Percentiles rank a stretch among this genome's conserved stretches.
Conservation (phyloP, 1,139 yeast species). For the Tardiomyces depauwii region DNA sequence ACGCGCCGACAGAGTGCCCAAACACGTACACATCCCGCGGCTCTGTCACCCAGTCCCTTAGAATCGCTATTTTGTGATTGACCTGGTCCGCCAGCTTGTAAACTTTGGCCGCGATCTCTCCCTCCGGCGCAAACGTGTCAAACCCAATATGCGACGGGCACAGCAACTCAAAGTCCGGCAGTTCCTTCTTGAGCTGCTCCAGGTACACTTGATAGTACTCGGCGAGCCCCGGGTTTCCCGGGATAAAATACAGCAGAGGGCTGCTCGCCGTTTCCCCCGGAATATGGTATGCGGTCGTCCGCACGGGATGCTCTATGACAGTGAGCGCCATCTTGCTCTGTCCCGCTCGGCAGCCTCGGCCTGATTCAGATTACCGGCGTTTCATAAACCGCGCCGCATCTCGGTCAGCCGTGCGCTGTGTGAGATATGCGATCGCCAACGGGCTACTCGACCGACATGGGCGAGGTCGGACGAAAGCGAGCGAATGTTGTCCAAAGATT, state of each 20-base stretch:
- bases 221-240: conserved; percentile 60
- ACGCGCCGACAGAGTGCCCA: conserved; percentile 57
- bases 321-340: neutral
- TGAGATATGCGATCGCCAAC: too few relatives aligned
- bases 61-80: conserved; percentile 35
- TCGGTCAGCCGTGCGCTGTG: too few relatives aligned
- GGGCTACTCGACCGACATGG: too few relatives aligned
- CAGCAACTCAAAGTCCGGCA: conserved; percentile 38
- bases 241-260: conserved; percentile 42
- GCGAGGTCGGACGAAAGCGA: too few relatives aligned
- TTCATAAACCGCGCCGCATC: too few relatives aligned
- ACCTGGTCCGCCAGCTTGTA: conserved; percentile 41
- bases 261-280: neutral
- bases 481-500: too few relatives aligned
- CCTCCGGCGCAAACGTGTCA: conserved; percentile 9
- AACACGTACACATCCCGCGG: conserved; percentile 34
- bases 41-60: conserved; percentile 21
- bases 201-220: conserved; percentile 46
- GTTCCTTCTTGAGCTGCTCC: conserved; percentile 30
- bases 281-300: neutral
- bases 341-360: too few relatives aligned
- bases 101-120: conserved; percentile 9
- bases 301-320: neutral
- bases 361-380: too few relatives aligned
- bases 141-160: conserved; percentile 50